Base-by-base conservation (phyloP, 2,329 filamentous ascomycete genomes). In the Cytospora piceae region DNA sequence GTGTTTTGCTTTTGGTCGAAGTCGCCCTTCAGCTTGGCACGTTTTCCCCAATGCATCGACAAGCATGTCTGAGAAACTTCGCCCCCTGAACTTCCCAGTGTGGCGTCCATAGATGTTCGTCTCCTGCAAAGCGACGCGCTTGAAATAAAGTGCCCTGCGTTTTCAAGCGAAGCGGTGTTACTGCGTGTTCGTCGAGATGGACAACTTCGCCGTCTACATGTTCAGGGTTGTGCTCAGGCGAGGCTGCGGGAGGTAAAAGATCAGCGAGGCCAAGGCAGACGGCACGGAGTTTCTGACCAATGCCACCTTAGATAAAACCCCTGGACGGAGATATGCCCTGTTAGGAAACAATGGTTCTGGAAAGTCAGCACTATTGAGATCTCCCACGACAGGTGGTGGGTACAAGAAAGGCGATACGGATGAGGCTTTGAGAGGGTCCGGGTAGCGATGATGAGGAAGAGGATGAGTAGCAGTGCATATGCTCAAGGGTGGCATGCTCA, bases 291-390 rank as follows among this genome's bases (percentile, higher is more conserved):
- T 96, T 7, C 80, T 96, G n/a, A n/a, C n/a, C n/a, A n/a, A n/a
- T n/a, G n/a, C n/a, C n/a, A n/a, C n/a, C n/a, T n/a, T n/a, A n/a
- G n/a, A n/a, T n/a, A n/a, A n/a, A n/a, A 3, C 81, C 81, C 12
- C 58, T 89, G 90, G 0, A n/a, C 82, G 87, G 55, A 84, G 90
- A 67, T 96, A 96, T 80, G 92, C 91, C 0, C 80, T 96, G 1
- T 81, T 94, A 24, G 93, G 92, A 0, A 84, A 91, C 8, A 96
- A 96, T 76, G 92, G 92, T 0, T 90, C 88, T 2, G 93, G 92
- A 7, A 96, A n/a, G n/a, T n/a, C n/a, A n/a, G n/a, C n/a, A n/a
- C n/a, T n/a, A n/a, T n/a, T n/a, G n/a, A n/a, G n/a, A n/a, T 95
- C 5, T 93, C 88, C 42, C 93, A 96, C 78, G 92, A 96, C 74